Percentiles rank a stretch among this genome's conserved stretches.
These are phyloP conservation scores for Xylaria flabelliformis DNA, from an alignment of 495 filamentous ascomycete genomes.

Conservation along the genomic window DNA sequence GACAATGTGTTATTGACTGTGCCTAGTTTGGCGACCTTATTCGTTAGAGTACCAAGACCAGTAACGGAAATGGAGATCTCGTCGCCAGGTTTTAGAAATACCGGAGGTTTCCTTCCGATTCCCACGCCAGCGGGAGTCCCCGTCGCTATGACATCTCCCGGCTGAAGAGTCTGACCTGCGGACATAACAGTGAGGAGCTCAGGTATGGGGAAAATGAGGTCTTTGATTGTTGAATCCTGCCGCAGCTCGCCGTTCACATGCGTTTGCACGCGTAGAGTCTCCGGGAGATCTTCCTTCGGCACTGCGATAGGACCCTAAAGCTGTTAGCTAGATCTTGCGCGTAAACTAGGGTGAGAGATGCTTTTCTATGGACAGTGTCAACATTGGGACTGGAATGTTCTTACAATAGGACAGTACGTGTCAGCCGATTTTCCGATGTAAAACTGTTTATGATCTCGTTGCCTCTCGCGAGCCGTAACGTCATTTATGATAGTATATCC, in stretches of 20 bases:
- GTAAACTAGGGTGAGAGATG: background rate
- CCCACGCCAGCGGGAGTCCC: constrained; percentile 62
- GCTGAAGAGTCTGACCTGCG: constrained; percentile 50
- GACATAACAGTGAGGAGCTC: constrained; percentile 52
- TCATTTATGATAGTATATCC: constrained; percentile 66
- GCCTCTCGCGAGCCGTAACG: constrained; percentile 60
- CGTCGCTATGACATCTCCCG: constrained; percentile 56
- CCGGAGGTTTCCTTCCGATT: constrained; percentile 54
- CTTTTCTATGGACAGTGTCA: background rate
- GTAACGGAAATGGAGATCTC: constrained; percentile 49
- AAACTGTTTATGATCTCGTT: constrained; percentile 65
- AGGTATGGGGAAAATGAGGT: constrained; percentile 56
- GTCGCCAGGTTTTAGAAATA: constrained; percentile 55
- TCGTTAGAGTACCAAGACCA: constrained; percentile 54
- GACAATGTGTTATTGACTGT: constrained; percentile 35
- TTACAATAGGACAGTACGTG: constrained; percentile 62
- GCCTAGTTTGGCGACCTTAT: constrained; percentile 42
- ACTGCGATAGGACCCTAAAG: constrained; percentile 59
- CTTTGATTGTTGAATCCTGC: constrained; percentile 49
- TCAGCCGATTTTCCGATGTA: constrained; percentile 63
- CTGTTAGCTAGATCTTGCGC: background rate
- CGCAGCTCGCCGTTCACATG: constrained; percentile 53
- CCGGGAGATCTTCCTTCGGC: constrained; percentile 50
- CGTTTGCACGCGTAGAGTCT: constrained; percentile 49
- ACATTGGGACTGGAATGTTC: background rate